Conservation (phyloP, 345 rosid genomes). For the Chamaenerion angustifolium region DNA sequence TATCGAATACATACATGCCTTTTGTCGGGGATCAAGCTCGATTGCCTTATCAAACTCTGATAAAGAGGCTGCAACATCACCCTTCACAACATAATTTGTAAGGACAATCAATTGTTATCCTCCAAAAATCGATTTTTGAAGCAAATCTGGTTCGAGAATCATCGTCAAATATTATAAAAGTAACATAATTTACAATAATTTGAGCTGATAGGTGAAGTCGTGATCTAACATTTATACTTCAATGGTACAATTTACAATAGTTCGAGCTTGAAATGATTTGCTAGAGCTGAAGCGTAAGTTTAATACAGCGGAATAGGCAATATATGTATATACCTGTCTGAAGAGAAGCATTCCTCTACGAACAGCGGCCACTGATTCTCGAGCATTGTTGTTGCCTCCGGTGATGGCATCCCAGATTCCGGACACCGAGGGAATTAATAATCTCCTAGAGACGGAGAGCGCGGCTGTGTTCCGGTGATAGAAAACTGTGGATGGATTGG, state of each 20-base stretch:
- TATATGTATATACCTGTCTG: too few relatives aligned
- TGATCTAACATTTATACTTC: too few relatives aligned
- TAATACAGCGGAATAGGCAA: too few relatives aligned
- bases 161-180: too few relatives aligned
- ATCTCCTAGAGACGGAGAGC: constrained; percentile 34
- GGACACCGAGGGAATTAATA: constrained; percentile 61
- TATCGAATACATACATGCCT: constrained; percentile 47
- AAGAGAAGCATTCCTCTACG: constrained; percentile 74
- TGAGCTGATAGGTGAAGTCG: too few relatives aligned
- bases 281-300: too few relatives aligned
- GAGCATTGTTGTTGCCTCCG: constrained; percentile 38
- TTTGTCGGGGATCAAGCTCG: constrained; percentile 62
- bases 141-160: too few relatives aligned
- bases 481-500: constrained; percentile 8
- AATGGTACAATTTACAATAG: too few relatives aligned
- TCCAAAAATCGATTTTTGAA: too few relatives aligned
- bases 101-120: too few relatives aligned
- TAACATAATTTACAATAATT: too few relatives aligned
- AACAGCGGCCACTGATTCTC: constrained; percentile 49
- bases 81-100: constrained; percentile 21
- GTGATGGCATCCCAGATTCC: constrained; percentile 79
- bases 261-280: too few relatives aligned
- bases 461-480: constrained; percentile 21
- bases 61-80: constrained; percentile 69
- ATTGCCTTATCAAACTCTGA: constrained; percentile 67